These are phyloP conservation scores for Tylopilus subfusipes DNA, from an alignment of 768 basidiomycete species.

Conservation along the genomic window DNA sequence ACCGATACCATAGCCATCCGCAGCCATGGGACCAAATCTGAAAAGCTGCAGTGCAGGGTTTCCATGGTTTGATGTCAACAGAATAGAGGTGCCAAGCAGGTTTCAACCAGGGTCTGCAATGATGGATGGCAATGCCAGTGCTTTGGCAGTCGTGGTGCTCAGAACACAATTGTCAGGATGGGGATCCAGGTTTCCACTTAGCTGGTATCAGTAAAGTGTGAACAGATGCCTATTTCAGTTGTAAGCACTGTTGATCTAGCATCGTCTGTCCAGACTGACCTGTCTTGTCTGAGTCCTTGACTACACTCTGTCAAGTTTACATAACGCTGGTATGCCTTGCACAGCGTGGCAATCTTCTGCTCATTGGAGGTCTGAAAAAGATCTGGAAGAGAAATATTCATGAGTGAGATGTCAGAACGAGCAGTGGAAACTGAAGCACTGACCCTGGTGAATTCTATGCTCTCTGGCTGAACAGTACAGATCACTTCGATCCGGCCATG, in stretches of 20 bases:
- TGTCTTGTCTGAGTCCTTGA: conserved; percentile 89
- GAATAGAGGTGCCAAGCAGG: conserved; percentile 75
- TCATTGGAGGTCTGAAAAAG: conserved; percentile 55
- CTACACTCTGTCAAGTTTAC: conserved; percentile 84
- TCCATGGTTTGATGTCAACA: conserved; percentile 95
- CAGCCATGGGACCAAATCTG: conserved; percentile 92
- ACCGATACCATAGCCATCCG: conserved; percentile 95
- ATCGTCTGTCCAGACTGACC: conserved; percentile 39
- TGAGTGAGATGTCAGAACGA: neutral
- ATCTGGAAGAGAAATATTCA: conserved; percentile 40
- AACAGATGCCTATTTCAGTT: conserved; percentile 69
- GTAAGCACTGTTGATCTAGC: neutral
- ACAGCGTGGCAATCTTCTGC: conserved; percentile 71
- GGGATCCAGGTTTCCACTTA: conserved; percentile 42
- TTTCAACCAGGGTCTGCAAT: conserved; percentile 89
- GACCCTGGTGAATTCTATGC: conserved; percentile 83
- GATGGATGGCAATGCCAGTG: conserved; percentile 51
- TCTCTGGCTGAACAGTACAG: conserved; percentile 71
- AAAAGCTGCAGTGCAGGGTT: conserved; percentile 90
- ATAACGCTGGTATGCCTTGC: conserved; percentile 84
- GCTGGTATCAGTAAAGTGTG: conserved; percentile 86
- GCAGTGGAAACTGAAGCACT: conserved; percentile 5
- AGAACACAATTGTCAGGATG: conserved; percentile 38
- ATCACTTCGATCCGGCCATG: conserved; percentile 97
- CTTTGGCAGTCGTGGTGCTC: conserved; percentile 18